These are phyloP conservation scores for Coemansia sp. DNA, from an alignment of 192 early-diverging fungal species.

Conservation along the genomic window DNA sequence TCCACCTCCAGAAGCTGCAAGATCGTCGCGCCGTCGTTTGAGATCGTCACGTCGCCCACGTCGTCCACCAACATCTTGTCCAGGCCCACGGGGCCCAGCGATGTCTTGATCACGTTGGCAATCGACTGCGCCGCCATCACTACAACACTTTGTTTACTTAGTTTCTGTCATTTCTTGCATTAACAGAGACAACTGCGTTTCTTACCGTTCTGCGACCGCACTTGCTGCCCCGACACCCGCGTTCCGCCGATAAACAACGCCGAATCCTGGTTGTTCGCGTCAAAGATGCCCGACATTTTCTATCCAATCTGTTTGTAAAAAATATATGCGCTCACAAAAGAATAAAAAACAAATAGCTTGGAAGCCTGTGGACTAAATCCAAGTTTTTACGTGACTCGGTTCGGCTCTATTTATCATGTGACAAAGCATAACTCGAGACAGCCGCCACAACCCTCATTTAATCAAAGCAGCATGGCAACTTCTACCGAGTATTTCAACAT, in stretches of 20 bases:
- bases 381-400: not conserved
- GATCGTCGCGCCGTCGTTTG: constrained; percentile 99
- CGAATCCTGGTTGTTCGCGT: constrained; percentile 53
- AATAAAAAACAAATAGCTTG: constrained; percentile 2
- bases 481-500: no score
- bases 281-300: constrained; percentile 53
- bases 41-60: constrained; percentile 99
- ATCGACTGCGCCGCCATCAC: constrained; percentile 94
- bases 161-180: not conserved
- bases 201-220: constrained; percentile 93
- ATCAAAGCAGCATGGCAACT: no score
- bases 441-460: no score
- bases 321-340: not conserved
- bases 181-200: not conserved
- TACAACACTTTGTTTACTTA: constrained; percentile 40
- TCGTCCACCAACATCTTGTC: constrained; percentile 99
- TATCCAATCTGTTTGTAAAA: not conserved
- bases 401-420: not conserved
- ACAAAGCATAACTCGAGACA: no score
- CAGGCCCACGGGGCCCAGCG: constrained; percentile 96
- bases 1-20: constrained; percentile 95
- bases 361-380: not conserved
- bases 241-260: constrained; percentile 84
- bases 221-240: constrained; percentile 86
- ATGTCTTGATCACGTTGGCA: constrained; percentile 98